A percentile compares a stretch with the other conserved stretches of the same genome.
Evolutionary conservation across 176 grass and related monocot species (phyloP).

Genomic region (Dendrocalamus sinicus): DNA sequence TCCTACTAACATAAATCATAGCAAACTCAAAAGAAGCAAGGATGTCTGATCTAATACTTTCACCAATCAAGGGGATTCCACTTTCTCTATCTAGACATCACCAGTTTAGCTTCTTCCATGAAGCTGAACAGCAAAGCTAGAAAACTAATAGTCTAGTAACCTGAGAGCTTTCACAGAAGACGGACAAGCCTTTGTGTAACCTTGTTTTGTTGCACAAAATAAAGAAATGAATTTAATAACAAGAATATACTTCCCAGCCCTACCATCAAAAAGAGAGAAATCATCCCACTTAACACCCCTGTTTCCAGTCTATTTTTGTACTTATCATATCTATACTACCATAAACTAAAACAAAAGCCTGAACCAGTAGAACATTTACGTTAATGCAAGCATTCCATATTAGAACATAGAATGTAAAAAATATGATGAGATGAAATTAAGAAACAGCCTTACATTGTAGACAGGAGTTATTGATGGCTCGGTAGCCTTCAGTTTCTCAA

Average conservation of each 20-base stretch:
- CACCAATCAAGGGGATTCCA: not conserved
- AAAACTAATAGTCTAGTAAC: not conserved
- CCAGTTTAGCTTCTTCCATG: not conserved
- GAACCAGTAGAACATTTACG: not conserved
- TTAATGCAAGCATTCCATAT: not conserved
- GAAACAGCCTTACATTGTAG: slow-evolving; percentile 58
- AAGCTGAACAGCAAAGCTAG: not conserved
- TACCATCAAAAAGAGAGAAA: slow-evolving; percentile 22
- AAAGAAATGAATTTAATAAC: not conserved
- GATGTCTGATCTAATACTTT: not conserved
- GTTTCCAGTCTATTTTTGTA: slow-evolving; percentile 13
- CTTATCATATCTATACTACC: not conserved
- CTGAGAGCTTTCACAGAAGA: not conserved
- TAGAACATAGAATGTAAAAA: not conserved
- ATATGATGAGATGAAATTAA: not conserved
- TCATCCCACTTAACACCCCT: slow-evolving; percentile 1
- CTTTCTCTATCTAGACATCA: not conserved
- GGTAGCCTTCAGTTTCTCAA: slow-evolving; percentile 68
- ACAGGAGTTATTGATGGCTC: slow-evolving; percentile 58
- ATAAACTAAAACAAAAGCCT: not conserved
- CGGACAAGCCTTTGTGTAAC: not conserved
- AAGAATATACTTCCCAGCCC: not conserved
- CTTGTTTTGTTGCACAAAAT: not conserved
- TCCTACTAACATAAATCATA: not conserved
- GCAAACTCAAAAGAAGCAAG: slow-evolving; percentile 15